These are phyloP conservation scores for Lachancea fermentati DNA, from an alignment of 805 yeast genomes.

Conservation along the genomic window DNA sequence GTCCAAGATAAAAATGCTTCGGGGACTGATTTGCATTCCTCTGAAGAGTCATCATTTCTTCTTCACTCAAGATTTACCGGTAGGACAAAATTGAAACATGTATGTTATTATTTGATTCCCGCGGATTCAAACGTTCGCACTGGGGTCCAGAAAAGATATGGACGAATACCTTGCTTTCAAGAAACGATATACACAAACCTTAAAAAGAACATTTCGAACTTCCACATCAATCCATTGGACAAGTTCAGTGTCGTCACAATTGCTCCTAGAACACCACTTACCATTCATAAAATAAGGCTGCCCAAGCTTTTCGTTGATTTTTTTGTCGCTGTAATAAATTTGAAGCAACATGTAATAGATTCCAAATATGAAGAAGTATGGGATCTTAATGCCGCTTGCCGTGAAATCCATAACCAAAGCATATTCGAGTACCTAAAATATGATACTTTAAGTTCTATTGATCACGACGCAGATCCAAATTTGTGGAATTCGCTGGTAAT, in stretches of 20 bases:
- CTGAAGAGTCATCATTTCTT: conserved; percentile 14
- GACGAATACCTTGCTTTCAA: conserved; percentile 3
- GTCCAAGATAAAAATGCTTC: neutral
- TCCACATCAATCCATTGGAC: conserved; percentile 27
- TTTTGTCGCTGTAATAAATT: conserved; percentile 13
- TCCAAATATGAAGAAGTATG: conserved; percentile 11
- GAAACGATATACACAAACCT: conserved; percentile 1
- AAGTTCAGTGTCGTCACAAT: conserved; percentile 51
- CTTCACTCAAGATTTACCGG: conserved; percentile 13
- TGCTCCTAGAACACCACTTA: conserved; percentile 83
- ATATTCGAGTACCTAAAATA: neutral
- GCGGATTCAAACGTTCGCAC: conserved; percentile 6
- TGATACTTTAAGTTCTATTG: neutral
- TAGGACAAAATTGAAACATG: conserved; percentile 16
- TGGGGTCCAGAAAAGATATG: neutral
- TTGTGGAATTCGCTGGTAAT: conserved; percentile 1
- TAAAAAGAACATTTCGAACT: conserved; percentile 2
- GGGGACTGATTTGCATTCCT: conserved; percentile 10
- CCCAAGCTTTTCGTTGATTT: conserved; percentile 19
- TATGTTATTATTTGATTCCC: conserved; percentile 21
- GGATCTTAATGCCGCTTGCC: conserved; percentile 2
- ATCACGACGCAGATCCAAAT: neutral
- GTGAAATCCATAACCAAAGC: conserved; percentile 1
- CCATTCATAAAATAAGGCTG: conserved; percentile 56
- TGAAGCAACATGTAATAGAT: conserved; percentile 14